Evolutionary conservation across 352 stramenopile genomes (phyloP).

Genomic region (Phytopythium cucurbitacearum): DNA sequence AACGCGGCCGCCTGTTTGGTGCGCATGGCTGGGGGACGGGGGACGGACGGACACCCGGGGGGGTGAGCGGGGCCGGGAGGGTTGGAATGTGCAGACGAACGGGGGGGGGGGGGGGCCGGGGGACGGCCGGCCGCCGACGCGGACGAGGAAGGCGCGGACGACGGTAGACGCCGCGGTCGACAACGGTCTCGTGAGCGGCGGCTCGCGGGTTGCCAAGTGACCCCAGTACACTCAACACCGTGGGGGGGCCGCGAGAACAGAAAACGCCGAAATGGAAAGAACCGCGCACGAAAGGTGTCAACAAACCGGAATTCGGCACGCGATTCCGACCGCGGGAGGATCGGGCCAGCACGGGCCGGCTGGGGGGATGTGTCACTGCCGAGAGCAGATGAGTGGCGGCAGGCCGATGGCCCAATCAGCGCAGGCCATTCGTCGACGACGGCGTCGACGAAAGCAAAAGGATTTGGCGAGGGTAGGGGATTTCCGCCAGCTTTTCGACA

Average conservation of each 20-base stretch:
- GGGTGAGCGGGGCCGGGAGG: too few species aligned
- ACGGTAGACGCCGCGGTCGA: background rate
- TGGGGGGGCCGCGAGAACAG: too few species aligned
- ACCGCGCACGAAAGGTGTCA: too few species aligned
- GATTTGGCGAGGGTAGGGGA: background rate
- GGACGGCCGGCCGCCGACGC: too few species aligned
- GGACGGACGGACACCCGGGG: background rate
- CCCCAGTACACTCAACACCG: too few species aligned
- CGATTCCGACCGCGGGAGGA: too few species aligned
- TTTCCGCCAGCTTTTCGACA: background rate
- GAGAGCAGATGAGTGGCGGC: background rate
- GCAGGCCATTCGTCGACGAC: conserved; percentile 2
- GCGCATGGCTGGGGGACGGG: conserved; percentile 14
- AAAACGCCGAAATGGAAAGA: too few species aligned
- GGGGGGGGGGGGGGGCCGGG: too few species aligned
- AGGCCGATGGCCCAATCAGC: background rate
- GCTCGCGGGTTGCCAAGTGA: conserved; percentile 1
- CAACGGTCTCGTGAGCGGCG: conserved; percentile 2
- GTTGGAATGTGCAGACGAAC: too few species aligned
- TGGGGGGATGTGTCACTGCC: background rate
- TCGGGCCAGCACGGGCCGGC: background rate
- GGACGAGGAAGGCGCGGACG: too few species aligned
- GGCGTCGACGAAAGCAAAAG: conserved; percentile 4
- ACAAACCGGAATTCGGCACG: too few species aligned
- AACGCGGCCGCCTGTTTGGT: conserved; percentile 46